Percentiles rank a stretch among this genome's conserved stretches.
These are phyloP conservation scores for Nepenthes gracilis DNA, from an alignment of 148 eudicot genomes.

Conservation along the genomic window DNA sequence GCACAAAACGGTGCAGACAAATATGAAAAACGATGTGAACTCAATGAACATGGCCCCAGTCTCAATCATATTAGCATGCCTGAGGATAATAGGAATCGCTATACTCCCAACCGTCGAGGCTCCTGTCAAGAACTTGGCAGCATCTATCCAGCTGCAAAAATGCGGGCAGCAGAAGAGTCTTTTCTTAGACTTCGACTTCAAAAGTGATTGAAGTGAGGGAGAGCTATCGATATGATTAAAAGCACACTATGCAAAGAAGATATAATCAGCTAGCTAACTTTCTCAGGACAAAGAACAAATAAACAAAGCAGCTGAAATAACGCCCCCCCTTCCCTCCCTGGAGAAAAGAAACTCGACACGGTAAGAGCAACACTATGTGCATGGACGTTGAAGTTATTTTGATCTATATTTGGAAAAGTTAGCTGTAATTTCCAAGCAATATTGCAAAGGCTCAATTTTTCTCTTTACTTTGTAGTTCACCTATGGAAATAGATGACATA, in stretches of 20 bases:
- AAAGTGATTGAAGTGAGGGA: neutral
- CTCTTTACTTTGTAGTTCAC: no score
- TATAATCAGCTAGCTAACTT: no score
- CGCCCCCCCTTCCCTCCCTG: no score
- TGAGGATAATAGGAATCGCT: conserved; percentile 84
- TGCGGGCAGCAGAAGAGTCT: neutral
- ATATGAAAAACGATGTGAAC: conserved; percentile 75
- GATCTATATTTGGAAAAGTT: no score
- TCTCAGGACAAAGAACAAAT: no score
- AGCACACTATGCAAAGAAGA: neutral
- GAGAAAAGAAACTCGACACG: no score
- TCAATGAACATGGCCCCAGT: conserved; percentile 89
- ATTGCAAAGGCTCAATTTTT: no score
- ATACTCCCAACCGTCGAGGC: conserved; percentile 91
- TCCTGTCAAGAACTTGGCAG: conserved; percentile 94
- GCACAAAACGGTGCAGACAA: conserved; percentile 79
- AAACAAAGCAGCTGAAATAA: no score
- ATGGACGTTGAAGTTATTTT: no score
- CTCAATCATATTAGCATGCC: conserved; percentile 69
- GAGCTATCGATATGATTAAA: neutral
- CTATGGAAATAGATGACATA: no score
- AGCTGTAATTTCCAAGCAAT: no score
- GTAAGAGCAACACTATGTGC: no score
- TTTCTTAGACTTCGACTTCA: neutral
- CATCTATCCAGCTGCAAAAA: conserved; percentile 78